Base-by-base conservation (phyloP, 257 asterid genomes). In the Solanum tarijense region DNA sequence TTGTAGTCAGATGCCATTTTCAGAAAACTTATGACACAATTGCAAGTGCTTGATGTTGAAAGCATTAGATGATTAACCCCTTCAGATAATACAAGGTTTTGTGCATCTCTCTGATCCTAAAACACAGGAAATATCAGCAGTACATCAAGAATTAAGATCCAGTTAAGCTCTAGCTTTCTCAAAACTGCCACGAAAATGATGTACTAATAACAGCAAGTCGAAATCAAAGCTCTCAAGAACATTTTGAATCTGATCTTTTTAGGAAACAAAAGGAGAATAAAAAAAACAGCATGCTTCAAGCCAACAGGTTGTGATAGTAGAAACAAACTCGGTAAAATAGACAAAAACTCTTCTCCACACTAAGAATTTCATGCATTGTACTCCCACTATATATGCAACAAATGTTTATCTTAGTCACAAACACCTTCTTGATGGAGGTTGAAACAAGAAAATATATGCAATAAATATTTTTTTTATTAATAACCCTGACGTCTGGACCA, bases 1-100 rank as follows among this genome's bases (percentile, higher is more conserved):
- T 88, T 83, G 36, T 29, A 41, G 66, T 69, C 75, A 6, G 89
- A 83, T 65, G 84, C 46, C 89, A 88, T 88, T 18, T 62, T 4
- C 13, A 21, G 29, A 71, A 71, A 38, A 29, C 29, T 4, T 73
- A 71, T 7, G 14, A 46, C 12, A 23, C 32, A 86, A 41, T 55
- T 86, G 83, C 71, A 41, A 81, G 69, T 48, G 43, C 27, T 82
- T 29, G 87, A 36, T 85, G 41, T 68, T 7, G 4, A 85, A 72
- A 85, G 83, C 34, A 85, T 85, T 21, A 85, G 87, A 18, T 27
- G 68, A 85, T 62, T n/a, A 29, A 29, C 43, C 12, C 27, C 43
- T 82, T 82, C 43, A 29, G 43, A 81, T 81, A 81, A 46, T 5
- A 3, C 27, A 48, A 48, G 20, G 31, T 18, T 82, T 0, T 18